Evolutionary conservation across 2,329 filamentous ascomycete species (phyloP), one percentile per base, ranked within the genome.

Genomic region (Annulohypoxylon truncatum): DNA sequence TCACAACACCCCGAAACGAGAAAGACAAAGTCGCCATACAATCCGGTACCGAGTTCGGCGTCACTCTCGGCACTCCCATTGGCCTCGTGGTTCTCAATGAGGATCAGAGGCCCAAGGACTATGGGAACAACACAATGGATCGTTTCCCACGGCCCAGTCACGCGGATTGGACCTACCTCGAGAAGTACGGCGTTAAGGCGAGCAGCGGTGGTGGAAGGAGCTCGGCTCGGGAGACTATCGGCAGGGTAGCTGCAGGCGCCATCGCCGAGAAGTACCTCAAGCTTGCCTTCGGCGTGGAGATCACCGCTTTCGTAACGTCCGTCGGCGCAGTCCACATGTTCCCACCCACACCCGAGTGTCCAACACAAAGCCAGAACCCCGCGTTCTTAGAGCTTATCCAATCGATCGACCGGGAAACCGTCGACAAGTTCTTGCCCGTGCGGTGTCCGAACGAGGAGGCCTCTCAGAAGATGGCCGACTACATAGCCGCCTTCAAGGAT

Each of bases 111-210:
- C 95, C 94, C 35, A 90, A 93, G 77, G 96, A 99, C 83, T 98
- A 98, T 81, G 92, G 92, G 61, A 88, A 89, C 81, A 87, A 89
- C 77, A 97, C 94, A 28, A 97, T 97, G 88, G 93, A 98, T 80
- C 82, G 89, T 68, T 98, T 91, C 85, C 96, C 96, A 3, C 88
- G 96, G 54, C 96, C 95, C 33, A 93, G 90, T 77, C 96, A 98
- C 81, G 95, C 96, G 65, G 95, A 98, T 81, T 97, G 92, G 88
- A 98, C 96, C 66, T 98, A 98, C 82, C 85, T 97, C 66, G 92
- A 97, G 80, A 98, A 98, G 83, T 99, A 99, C 79, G 95, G 95
- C 61, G 90, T 96, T 73, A 96, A 96, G 84, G 94, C 96, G 35
- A 92, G 89, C 78, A 94, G 90, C 67, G 95, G 96, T 63, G 95